Percentiles rank a stretch among this genome's conserved stretches.
phyloP scores from a whole-genome alignment of 306 rosid species.

The Notholithocarpus densiflorus region DNA sequence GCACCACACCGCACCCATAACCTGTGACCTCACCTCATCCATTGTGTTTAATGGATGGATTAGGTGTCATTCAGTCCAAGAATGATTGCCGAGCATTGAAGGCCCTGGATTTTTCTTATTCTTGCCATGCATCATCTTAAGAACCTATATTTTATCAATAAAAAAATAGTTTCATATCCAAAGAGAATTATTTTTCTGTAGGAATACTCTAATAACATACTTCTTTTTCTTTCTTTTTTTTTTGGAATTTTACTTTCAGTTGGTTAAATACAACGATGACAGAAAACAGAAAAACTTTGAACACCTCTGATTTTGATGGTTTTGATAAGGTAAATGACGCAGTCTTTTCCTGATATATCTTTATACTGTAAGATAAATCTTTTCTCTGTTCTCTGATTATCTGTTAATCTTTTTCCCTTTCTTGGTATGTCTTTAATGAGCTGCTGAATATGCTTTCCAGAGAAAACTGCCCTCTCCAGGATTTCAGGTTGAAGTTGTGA shows the following conservation, averaged over 20 bases:
- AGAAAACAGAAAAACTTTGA: constrained; percentile 57
- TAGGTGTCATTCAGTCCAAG: not conserved
- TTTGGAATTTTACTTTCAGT: constrained; percentile 40
- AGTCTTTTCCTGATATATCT: constrained; percentile 3
- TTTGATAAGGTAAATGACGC: constrained; percentile 68
- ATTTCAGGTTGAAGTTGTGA: constrained; percentile 78
- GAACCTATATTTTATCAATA: not conserved
- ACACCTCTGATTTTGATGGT: constrained; percentile 71
- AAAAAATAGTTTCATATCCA: not conserved
- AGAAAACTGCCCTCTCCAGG: constrained; percentile 86
- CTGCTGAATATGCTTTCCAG: constrained; percentile 40
- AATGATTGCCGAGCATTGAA: not conserved
- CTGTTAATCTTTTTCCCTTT: not conserved
- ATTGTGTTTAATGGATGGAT: not conserved
- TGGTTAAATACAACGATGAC: constrained; percentile 83
- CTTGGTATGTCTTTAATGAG: constrained; percentile 13
- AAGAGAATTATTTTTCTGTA: not conserved
- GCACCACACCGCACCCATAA: not conserved
- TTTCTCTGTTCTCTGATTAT: not conserved
- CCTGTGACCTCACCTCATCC: not conserved
- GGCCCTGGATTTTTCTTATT: not conserved
- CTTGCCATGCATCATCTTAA: not conserved
- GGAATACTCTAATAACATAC: constrained; percentile 1
- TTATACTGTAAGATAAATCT: not conserved
- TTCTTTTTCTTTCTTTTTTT: not conserved